phyloP scores from a whole-genome alignment of 768 basidiomycete genomes.

The Mycena rosella region DNA sequence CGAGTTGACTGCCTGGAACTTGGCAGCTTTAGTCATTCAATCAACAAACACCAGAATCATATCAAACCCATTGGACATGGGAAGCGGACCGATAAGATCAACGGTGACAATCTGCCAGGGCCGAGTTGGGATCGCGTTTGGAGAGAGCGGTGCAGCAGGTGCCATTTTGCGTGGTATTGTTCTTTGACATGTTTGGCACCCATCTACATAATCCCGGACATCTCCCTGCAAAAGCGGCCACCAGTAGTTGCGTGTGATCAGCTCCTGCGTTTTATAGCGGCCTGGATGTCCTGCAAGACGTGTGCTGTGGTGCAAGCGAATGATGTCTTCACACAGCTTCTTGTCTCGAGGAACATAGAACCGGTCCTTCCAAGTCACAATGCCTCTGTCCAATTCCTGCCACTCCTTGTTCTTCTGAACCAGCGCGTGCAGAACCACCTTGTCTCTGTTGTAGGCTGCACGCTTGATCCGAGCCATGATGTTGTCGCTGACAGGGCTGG shows the following conservation, averaged over 20 bases:
- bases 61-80: conserved; percentile 24
- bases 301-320: not conserved
- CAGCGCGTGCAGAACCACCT: too few relatives aligned
- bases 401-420: too few relatives aligned
- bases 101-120: conserved; percentile 29
- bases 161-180: too few relatives aligned
- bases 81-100: conserved; percentile 32
- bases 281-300: too few relatives aligned
- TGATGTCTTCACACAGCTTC: conserved; percentile 1
- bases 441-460: too few relatives aligned
- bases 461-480: too few relatives aligned
- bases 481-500: too few relatives aligned
- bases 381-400: too few relatives aligned
- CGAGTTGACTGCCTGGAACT: conserved; percentile 5
- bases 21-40: conserved; percentile 32
- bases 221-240: conserved; percentile 39
- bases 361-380: conserved; percentile 11
- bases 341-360: conserved; percentile 6
- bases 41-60: conserved; percentile 23
- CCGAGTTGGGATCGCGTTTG: conserved; percentile 11
- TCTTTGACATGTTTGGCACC: too few relatives aligned
- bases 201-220: too few relatives aligned
- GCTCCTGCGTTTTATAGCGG: too few relatives aligned
- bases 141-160: conserved; percentile 39
- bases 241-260: too few relatives aligned